phyloP scores from a whole-genome alignment of 208 protist species.

The Crithidia bombi region DNA sequence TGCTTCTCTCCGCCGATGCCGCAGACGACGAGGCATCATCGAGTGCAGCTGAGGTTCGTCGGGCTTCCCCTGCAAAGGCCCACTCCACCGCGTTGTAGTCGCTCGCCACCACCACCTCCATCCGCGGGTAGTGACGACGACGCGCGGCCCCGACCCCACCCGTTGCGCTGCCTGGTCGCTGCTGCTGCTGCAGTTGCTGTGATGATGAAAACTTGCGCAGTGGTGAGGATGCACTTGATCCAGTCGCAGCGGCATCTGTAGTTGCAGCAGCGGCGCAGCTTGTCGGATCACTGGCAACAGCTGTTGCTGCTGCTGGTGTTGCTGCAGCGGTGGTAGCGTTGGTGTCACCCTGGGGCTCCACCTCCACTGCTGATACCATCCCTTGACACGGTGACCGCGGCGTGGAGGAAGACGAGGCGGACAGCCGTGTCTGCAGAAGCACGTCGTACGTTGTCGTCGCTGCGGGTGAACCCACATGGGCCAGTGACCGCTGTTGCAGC shows the following conservation, averaged over 20 bases:
- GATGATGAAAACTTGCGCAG: not conserved
- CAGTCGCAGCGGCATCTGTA: not conserved
- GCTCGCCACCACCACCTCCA: conserved; percentile 34
- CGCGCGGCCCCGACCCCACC: not conserved
- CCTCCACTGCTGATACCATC: not conserved
- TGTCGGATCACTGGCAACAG: too few relatives aligned
- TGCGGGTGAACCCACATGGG: not conserved
- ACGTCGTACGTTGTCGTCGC: conserved; percentile 13
- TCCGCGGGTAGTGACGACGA: not conserved
- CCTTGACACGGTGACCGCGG: not conserved
- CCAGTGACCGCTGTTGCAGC: not conserved
- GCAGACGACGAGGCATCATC: not conserved
- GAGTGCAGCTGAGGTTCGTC: not conserved
- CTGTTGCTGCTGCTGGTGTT: not conserved
- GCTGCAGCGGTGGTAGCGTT: not conserved
- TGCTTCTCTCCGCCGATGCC: not conserved
- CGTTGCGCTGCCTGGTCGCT: not conserved
- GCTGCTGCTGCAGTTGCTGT: not conserved
- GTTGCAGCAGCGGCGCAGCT: not conserved
- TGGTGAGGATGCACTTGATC: not conserved
- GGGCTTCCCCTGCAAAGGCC: conserved; percentile 27
- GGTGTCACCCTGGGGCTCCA: not conserved
- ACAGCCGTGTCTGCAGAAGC: conserved; percentile 10
- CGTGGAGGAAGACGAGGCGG: not conserved
- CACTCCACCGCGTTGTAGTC: conserved; percentile 36